These are phyloP conservation scores for Picea glauca DNA, from an alignment of 75 land plant species.

Conservation along the genomic window DNA sequence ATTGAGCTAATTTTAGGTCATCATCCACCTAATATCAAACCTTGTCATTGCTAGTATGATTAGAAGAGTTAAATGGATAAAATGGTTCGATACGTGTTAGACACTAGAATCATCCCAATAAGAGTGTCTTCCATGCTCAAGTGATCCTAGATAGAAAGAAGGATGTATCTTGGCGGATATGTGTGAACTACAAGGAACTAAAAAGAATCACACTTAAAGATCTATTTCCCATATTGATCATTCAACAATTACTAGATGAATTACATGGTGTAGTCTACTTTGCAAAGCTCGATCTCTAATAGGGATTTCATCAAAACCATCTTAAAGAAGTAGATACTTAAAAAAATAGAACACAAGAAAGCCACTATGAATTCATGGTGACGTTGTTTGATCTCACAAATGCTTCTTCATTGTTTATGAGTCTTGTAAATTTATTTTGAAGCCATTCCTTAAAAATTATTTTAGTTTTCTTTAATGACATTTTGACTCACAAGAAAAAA, in stretches of 20 bases:
- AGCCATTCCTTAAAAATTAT: neutral
- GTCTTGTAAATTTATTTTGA: neutral
- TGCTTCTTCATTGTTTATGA: neutral
- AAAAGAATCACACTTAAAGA: conserved; percentile 5
- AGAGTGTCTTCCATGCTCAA: conserved; percentile 3
- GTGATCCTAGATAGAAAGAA: conserved; percentile 11
- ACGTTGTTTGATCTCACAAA: neutral
- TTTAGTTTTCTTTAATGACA: neutral
- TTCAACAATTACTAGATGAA: neutral
- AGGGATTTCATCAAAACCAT: neutral
- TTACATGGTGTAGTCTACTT: neutral
- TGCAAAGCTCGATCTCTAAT: neutral
- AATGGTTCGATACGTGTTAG: neutral
- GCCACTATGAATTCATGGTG: neutral
- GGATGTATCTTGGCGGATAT: conserved; percentile 3
- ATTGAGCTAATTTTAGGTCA: too few species aligned
- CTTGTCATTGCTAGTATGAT: neutral
- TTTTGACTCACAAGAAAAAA: neutral
- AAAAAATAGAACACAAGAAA: neutral
- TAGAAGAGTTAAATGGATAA: neutral
- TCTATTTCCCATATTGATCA: neutral
- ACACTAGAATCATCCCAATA: neutral
- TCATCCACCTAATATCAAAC: too few species aligned
- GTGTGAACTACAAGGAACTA: conserved; percentile 9
- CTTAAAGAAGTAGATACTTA: neutral